These are phyloP conservation scores for Saccharum spontaneum DNA, from an alignment of 176 grass and related monocot genomes.

Conservation along the genomic window DNA sequence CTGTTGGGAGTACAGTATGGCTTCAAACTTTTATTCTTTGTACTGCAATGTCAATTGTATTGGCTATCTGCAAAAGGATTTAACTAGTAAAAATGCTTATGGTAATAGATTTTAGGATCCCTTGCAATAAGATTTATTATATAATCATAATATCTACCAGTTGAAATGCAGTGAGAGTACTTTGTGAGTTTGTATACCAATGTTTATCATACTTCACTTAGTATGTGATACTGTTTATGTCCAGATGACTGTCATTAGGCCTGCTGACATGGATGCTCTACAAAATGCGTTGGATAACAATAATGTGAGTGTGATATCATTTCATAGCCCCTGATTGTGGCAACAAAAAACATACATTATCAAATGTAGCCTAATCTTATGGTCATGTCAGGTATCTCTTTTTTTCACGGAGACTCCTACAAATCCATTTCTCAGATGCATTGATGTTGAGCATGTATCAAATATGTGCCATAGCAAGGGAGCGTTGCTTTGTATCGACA, in stretches of 20 bases:
- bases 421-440: conserved; percentile 97
- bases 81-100: not conserved
- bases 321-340: not conserved
- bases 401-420: conserved; percentile 99
- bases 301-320: conserved; percentile 52
- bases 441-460: conserved; percentile 90
- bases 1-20: not conserved
- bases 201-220: conserved; percentile 24
- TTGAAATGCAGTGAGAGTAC: not conserved
- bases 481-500: conserved; percentile 90
- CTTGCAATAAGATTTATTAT: not conserved
- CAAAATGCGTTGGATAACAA: conserved; percentile 79
- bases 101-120: not conserved
- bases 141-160: not conserved
- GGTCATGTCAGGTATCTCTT: conserved; percentile 71
- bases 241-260: conserved; percentile 92
- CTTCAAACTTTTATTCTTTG: not conserved
- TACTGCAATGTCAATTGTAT: not conserved
- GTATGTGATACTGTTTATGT: conserved; percentile 29
- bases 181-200: conserved; percentile 1
- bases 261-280: conserved; percentile 85
- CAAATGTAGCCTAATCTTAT: not conserved
- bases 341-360: not conserved
- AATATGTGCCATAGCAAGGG: conserved; percentile 96
- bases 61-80: not conserved